Evolutionary conservation across 1,139 yeast genomes (phyloP), one percentile per base, ranked within the genome.

Genomic region (Pichia sp.): DNA sequence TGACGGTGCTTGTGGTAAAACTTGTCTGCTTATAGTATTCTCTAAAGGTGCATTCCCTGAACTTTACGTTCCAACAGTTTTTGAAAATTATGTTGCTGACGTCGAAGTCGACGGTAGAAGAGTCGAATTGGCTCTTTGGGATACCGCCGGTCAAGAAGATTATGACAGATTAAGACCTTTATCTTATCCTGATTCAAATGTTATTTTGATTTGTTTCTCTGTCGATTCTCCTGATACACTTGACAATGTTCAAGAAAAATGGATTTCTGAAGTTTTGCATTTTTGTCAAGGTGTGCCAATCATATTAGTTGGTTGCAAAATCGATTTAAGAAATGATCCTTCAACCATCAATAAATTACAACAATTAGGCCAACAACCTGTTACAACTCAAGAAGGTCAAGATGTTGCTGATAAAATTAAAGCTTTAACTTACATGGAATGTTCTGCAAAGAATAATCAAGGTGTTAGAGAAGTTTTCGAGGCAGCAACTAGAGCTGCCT

Each of bases 61-160:
- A 68, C 93, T 88, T 55, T 90, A 90, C 69, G 96, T 89, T 48
- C 97, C 97, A 63, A 90, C 97, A 31, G 96, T 90, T 56, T 90
- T 90, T 67, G 97, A 90, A 70, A 89, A 89, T 76, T 89, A 90
- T 71, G 96, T 88, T 62, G 93, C 96, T 47, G 95, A 88, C 67
- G 96, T 90, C 53, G 95, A 87, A 69, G 95, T 90, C 57, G 91
- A 90, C 66, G 96, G 96, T 53, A 85, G 95, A 76, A 87, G 87
- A 71, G 96, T 89, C 55, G 96, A 88, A 70, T 79, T 90, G 73
- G 96, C 96, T 28, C 78, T 90, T 60, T 90, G 97, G 96, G 97
- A 90, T 87, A 90, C 97, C 63, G 97, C 97, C 53, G 97, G 97
- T 58, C 97, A 90, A 79, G 96, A 90, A 76, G 97, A 90, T 74